Evolutionary conservation across 1,284 basidiomycete genomes (phyloP), one percentile per base, ranked within the genome.

Genomic region (Irpex rosettiformis): DNA sequence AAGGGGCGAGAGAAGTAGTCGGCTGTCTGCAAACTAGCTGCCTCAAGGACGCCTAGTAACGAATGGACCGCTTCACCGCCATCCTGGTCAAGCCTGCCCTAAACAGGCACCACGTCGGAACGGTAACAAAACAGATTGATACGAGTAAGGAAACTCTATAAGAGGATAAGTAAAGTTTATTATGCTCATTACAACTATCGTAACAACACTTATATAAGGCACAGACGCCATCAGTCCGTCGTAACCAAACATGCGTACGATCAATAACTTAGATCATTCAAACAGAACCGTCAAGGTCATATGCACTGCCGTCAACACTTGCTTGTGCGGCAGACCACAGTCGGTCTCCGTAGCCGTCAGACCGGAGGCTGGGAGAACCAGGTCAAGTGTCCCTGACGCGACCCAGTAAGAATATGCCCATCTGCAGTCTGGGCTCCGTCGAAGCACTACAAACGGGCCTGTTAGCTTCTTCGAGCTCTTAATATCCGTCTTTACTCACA

Each of bases 321-420:
- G n/a, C n/a, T n/a, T n/a, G n/a, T n/a, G n/a, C n/a, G n/a, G n/a
- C n/a, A n/a, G n/a, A n/a, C n/a, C 18, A 47, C 28, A 37, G 42
- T 27, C 24, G 27, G 29, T 45, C 42, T n/a, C 16, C 52, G 42
- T 42, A 54, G 52, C 60, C 56, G 33, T 61, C 58, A 16, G 52
- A 42, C 18, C 67, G 42, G 47, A 40, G 82, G 81, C 55, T 79
- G 77, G 42, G 77, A 73, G 81, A 84, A 86, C 84, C 84, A 86
- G 24, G 74, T 75, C 45, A 86, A 65, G 49, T 74, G 69, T 2
- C 84, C 84, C n/a, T 73, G 65, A 63, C 76, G 78, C 18, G 84
- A 84, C 8, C 82, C 83, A 22, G 82, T 83, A 6, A 86, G 66
- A 52, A 85, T 74, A 62, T 74, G 77, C 6, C 77, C 58, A 37